Percentiles rank a stretch among this genome's conserved stretches.
Conservation (phyloP, 768 basidiomycete genomes). For the Lactarius trivialis region DNA sequence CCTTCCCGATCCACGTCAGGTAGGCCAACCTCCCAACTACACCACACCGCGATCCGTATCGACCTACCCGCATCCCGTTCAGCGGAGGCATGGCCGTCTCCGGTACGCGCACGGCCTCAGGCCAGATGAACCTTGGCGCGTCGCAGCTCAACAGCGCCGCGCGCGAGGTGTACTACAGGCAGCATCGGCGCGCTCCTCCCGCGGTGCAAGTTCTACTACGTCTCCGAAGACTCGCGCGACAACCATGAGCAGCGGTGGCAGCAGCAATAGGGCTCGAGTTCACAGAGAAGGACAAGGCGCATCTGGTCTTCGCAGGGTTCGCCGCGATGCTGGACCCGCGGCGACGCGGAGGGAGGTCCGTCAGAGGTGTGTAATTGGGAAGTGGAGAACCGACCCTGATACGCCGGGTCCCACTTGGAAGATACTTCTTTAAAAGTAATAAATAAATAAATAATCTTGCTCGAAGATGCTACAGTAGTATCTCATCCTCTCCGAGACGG, state of each 20-base stretch:
- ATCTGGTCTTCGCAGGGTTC: conserved; percentile 86
- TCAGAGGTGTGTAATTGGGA: conserved; percentile 89
- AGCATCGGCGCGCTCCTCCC: conserved; percentile 84
- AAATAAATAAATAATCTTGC: no score
- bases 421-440: no score
- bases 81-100: conserved; percentile 91
- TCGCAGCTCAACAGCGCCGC: conserved; percentile 30
- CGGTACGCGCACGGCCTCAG: conserved; percentile 50
- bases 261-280: neutral
- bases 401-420: no score
- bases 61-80: conserved; percentile 49
- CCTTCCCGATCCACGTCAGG: conserved; percentile 62
- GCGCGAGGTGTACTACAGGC: conserved; percentile 82
- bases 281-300: conserved; percentile 34
- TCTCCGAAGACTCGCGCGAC: conserved; percentile 66
- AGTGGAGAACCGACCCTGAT: no score
- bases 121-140: conserved; percentile 19
- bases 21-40: conserved; percentile 33
- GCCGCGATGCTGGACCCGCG: conserved; percentile 96
- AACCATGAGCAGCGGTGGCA: conserved; percentile 22
- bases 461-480: no score
- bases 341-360: conserved; percentile 75
- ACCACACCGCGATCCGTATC: neutral
- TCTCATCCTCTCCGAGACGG: no score
- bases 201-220: conserved; percentile 83